Evolutionary conservation across 768 basidiomycete genomes (phyloP).

Genomic region (Tricholoma bakamatsutake): DNA sequence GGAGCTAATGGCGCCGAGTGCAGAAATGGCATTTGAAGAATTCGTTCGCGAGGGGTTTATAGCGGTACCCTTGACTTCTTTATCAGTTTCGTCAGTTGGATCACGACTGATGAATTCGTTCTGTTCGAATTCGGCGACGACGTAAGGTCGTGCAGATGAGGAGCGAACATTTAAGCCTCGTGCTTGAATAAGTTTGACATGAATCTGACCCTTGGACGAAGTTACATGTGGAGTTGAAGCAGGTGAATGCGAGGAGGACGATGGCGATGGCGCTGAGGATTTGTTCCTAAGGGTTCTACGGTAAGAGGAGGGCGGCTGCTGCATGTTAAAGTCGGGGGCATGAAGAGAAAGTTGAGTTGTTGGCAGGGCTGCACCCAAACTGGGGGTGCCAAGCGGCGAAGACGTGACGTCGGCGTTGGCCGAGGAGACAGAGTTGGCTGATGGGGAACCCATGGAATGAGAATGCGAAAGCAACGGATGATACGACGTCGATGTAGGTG

Average conservation of each 20-base stretch:
- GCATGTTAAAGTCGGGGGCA: conserved; percentile 83
- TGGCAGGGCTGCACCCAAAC: conserved; percentile 45
- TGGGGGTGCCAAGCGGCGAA: conserved; percentile 32
- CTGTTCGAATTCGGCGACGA: conserved; percentile 97
- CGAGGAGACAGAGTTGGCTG: conserved; percentile 39
- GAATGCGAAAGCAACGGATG: conserved; percentile 34
- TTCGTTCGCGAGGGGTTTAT: conserved; percentile 44
- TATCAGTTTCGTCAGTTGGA: conserved; percentile 79
- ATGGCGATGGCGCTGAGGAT: conserved; percentile 24
- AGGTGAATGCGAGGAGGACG: conserved; percentile 32
- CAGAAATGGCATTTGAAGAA: conserved; percentile 59
- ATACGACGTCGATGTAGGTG: conserved; percentile 24
- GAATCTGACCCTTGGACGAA: conserved; percentile 67
- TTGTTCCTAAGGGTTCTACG: conserved; percentile 23
- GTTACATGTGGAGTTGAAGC: conserved; percentile 25
- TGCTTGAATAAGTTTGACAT: conserved; percentile 93
- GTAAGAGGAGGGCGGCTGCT: conserved; percentile 46
- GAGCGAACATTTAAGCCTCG: conserved; percentile 73
- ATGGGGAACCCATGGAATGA: conserved; percentile 15
- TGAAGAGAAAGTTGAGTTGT: conserved; percentile 68
- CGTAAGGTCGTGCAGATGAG: conserved; percentile 70
- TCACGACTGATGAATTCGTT: conserved; percentile 96
- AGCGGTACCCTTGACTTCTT: conserved; percentile 82
- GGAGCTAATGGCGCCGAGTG: conserved; percentile 57
- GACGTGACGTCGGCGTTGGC: conserved; percentile 36